A percentile compares a stretch with the other conserved stretches of the same genome.
Evolutionary conservation across 495 filamentous ascomycete genomes (phyloP).

Genomic region (Neurospora pannonica): DNA sequence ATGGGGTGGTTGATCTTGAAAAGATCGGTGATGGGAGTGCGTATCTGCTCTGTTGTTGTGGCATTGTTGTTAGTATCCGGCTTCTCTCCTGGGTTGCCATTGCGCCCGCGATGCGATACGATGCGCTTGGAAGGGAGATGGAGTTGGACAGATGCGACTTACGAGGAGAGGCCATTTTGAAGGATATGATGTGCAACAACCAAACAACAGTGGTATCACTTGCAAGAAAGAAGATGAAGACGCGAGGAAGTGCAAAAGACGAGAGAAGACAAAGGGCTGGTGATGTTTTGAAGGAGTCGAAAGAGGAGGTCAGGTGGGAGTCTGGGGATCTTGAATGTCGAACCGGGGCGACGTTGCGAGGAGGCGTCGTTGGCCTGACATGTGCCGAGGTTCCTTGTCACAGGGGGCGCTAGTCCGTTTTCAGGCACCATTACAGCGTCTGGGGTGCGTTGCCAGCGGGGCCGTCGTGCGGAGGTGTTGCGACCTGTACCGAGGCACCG

Average conservation of each 20-base stretch:
- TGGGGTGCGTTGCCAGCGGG: neutral
- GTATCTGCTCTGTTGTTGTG: slow-evolving; percentile 59
- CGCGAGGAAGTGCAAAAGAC: slow-evolving; percentile 1
- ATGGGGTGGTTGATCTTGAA: slow-evolving; percentile 96
- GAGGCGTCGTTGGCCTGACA: too few species aligned
- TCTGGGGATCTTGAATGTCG: neutral
- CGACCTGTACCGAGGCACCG: slow-evolving; percentile 5
- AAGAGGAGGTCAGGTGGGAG: neutral
- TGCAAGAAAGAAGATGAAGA: slow-evolving; percentile 6
- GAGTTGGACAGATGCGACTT: slow-evolving; percentile 27
- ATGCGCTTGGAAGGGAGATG: slow-evolving; percentile 2
- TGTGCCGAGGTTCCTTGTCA: slow-evolving; percentile 9
- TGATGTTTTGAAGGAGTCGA: neutral
- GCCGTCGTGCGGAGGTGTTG: neutral
- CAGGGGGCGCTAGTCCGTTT: slow-evolving; percentile 2
- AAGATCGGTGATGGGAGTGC: slow-evolving; percentile 84
- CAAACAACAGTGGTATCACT: slow-evolving; percentile 11
- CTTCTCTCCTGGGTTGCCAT: too few species aligned
- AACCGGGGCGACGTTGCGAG: too few species aligned
- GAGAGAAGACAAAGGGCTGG: neutral
- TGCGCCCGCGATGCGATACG: slow-evolving; percentile 3
- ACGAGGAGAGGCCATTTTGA: slow-evolving; percentile 77
- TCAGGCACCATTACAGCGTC: neutral
- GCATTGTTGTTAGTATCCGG: slow-evolving; percentile 17
- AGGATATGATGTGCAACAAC: slow-evolving; percentile 3